phyloP scores from a whole-genome alignment of 257 asterid genomes.

The Primulina eburnea region DNA sequence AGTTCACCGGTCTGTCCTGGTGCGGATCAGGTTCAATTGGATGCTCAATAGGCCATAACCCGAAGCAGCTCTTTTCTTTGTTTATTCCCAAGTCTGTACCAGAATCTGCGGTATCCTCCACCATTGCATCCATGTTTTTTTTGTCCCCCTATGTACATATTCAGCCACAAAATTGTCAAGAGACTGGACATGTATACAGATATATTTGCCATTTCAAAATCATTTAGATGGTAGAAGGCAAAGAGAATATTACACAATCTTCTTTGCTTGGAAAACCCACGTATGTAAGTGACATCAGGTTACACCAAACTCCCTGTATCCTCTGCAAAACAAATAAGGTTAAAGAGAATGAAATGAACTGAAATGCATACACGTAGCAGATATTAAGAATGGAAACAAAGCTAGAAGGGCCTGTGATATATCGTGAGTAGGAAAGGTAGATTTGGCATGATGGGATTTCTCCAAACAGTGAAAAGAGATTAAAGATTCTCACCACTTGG shows the following conservation, averaged over 20 bases:
- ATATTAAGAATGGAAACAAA: background rate
- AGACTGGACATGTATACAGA: background rate
- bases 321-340: background rate
- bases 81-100: background rate
- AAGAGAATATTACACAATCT: background rate
- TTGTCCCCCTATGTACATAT: background rate
- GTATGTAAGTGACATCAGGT: background rate
- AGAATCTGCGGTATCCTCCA: background rate
- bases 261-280: background rate
- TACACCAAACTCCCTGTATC: background rate
- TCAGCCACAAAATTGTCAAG: background rate
- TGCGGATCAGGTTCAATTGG: background rate
- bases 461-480: background rate
- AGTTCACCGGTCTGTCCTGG: background rate
- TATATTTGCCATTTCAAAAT: background rate
- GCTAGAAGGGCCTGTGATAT: background rate
- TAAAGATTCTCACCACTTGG: background rate
- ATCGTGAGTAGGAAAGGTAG: background rate
- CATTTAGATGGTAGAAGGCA: background rate
- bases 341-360: background rate
- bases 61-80: background rate
- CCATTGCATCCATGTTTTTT: background rate
- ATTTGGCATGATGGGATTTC: background rate
- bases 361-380: background rate
- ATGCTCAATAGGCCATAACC: background rate